phyloP scores from a whole-genome alignment of 768 basidiomycete genomes.

The Mycena haematopus region DNA sequence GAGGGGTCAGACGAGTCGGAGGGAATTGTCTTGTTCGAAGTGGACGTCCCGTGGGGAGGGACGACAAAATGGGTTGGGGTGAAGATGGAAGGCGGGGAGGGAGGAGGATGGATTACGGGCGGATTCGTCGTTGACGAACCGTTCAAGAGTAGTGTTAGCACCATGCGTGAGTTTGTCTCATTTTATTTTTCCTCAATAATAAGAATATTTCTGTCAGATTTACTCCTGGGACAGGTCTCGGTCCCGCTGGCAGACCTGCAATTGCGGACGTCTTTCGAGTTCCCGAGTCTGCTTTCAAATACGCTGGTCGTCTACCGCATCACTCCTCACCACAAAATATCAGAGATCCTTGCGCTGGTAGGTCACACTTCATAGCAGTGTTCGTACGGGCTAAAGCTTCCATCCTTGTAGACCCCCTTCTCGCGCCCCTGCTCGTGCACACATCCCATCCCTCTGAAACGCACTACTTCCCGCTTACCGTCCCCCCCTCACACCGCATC shows the following conservation, averaged over 20 bases:
- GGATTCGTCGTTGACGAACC: constrained; percentile 49
- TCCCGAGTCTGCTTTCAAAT: constrained; percentile 65
- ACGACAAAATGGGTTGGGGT: constrained; percentile 56
- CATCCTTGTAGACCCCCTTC: constrained; percentile 52
- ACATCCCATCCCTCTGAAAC: constrained; percentile 64
- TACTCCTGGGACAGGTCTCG: constrained; percentile 44
- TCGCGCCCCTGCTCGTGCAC: constrained; percentile 74
- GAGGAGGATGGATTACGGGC: constrained; percentile 67
- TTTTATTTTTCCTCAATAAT: constrained; percentile 4
- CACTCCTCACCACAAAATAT: constrained; percentile 38
- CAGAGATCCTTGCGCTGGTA: constrained; percentile 44
- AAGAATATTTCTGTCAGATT: constrained; percentile 38
- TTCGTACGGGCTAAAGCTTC: constrained; percentile 11
- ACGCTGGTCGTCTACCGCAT: constrained; percentile 72
- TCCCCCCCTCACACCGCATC: constrained; percentile 43
- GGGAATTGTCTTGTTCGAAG: constrained; percentile 71
- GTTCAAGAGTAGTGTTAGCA: constrained; percentile 41
- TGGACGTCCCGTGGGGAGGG: constrained; percentile 39
- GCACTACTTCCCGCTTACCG: constrained; percentile 66
- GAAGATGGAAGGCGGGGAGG: constrained; percentile 54
- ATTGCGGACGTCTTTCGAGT: constrained; percentile 49
- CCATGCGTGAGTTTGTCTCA: constrained; percentile 51
- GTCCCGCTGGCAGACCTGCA: constrained; percentile 41
- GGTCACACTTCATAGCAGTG: constrained; percentile 14
- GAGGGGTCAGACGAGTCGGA: constrained; percentile 80